Conservation (phyloP, 2,329 filamentous ascomycete species). For the Alternaria triticina region DNA sequence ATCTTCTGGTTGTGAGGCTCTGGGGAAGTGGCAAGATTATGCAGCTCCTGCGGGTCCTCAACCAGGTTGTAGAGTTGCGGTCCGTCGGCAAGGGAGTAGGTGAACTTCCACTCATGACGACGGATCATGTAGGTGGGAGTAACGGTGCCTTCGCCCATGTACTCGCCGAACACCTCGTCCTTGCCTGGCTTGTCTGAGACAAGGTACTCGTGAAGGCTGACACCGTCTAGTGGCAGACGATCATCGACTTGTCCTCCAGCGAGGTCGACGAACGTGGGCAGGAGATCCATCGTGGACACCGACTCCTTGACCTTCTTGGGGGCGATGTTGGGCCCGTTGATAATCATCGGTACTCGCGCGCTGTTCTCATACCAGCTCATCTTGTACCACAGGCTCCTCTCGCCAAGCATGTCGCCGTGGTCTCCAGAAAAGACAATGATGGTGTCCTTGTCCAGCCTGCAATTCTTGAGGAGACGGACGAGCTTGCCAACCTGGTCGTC, state of each 20-base stretch:
- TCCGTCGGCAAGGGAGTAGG: conserved; percentile 82
- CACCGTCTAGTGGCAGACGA: conserved; percentile 83
- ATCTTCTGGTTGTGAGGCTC: conserved; percentile 49
- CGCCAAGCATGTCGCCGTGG: conserved; percentile 94
- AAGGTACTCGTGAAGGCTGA: conserved; percentile 64
- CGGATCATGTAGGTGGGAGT: conserved; percentile 94
- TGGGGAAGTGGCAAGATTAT: conserved; percentile 66
- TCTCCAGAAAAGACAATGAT: conserved; percentile 93
- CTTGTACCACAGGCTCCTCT: conserved; percentile 94
- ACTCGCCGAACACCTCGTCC: conserved; percentile 92
- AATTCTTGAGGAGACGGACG: conserved; percentile 77
- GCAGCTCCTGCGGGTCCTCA: conserved; percentile 76
- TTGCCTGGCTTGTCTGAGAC: conserved; percentile 61
- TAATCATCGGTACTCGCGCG: conserved; percentile 84
- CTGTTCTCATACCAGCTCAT: conserved; percentile 97
- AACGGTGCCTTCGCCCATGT: conserved; percentile 91
- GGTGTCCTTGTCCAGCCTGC: conserved; percentile 81
- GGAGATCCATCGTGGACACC: conserved; percentile 88
- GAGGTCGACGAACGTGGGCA: conserved; percentile 86
- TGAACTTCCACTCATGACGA: conserved; percentile 87
- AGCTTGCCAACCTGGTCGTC: conserved; percentile 90
- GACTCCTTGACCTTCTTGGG: conserved; percentile 81
- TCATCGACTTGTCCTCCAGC: conserved; percentile 73
- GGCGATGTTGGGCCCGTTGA: conserved; percentile 78
- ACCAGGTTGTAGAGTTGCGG: conserved; percentile 84